Percentiles rank a stretch among this genome's conserved stretches.
Conservation (phyloP, 495 filamentous ascomycete species). For the Hypoxylon crocopeplum region DNA sequence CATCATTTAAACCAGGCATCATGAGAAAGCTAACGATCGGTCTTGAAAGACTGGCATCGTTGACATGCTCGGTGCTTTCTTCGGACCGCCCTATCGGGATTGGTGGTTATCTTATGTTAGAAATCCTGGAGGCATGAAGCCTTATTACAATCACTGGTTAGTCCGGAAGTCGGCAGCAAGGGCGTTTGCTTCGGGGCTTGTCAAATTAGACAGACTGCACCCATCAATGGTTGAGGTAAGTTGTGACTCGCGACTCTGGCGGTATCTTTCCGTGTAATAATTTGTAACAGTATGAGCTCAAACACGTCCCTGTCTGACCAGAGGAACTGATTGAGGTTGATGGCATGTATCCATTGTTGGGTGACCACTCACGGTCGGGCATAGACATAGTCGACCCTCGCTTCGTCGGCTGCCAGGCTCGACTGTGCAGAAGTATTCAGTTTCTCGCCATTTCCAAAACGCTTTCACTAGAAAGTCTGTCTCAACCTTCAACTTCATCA, state of each 20-base stretch:
- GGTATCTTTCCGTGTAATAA: background rate
- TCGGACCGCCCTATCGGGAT: slow-evolving; percentile 38
- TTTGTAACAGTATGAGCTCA: slow-evolving; percentile 29
- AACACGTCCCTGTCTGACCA: slow-evolving; percentile 18
- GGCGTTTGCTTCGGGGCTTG: slow-evolving; percentile 30
- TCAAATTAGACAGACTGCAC: slow-evolving; percentile 28
- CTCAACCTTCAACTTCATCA: background rate
- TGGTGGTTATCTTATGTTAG: slow-evolving; percentile 41
- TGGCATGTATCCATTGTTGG: slow-evolving; percentile 34
- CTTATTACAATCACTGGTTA: slow-evolving; percentile 39
- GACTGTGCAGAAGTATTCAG: slow-evolving; percentile 33
- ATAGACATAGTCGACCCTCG: slow-evolving; percentile 33
- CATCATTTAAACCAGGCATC: background rate
- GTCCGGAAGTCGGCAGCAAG: slow-evolving; percentile 33
- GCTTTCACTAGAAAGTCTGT: slow-evolving; percentile 11
- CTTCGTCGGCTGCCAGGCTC: slow-evolving; percentile 40
- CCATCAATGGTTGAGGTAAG: slow-evolving; percentile 41
- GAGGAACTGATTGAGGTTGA: slow-evolving; percentile 27
- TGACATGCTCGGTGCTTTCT: slow-evolving; percentile 42
- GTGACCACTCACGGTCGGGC: slow-evolving; percentile 37
- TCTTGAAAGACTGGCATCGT: slow-evolving; percentile 8
- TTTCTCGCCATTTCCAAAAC: slow-evolving; percentile 28
- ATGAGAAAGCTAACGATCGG: slow-evolving; percentile 7
- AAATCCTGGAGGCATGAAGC: slow-evolving; percentile 17
- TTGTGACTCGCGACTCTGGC: background rate